Conservation (phyloP, 2,329 filamentous ascomycete genomes). For the Xylariaceae sp. region DNA sequence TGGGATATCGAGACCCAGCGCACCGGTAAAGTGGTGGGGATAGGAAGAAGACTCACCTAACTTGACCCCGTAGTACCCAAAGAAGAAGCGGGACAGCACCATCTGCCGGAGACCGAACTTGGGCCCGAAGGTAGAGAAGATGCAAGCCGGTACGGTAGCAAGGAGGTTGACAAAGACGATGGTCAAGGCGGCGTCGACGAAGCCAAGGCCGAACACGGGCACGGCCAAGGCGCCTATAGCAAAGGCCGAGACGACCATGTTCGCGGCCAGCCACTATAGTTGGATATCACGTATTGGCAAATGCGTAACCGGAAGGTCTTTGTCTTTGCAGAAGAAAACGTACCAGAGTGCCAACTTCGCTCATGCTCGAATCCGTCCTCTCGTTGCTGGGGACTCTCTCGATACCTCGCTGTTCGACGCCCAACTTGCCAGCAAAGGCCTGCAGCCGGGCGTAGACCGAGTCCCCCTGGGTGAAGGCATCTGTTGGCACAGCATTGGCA, state of each 20-base stretch:
- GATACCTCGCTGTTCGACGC: slow-evolving; percentile 70
- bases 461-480: slow-evolving; percentile 10
- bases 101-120: slow-evolving; percentile 72
- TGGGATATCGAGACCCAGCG: not conserved
- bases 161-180: slow-evolving; percentile 72
- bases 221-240: slow-evolving; percentile 67
- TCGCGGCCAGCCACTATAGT: slow-evolving; percentile 65
- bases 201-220: slow-evolving; percentile 65
- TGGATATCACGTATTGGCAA: not conserved
- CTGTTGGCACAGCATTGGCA: slow-evolving; percentile 12
- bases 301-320: not conserved
- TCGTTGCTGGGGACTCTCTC: slow-evolving; percentile 68
- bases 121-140: slow-evolving; percentile 73
- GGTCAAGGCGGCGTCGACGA: slow-evolving; percentile 65
- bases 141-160: slow-evolving; percentile 66
- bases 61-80: slow-evolving; percentile 66
- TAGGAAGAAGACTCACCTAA: slow-evolving; percentile 41
- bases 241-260: slow-evolving; percentile 72
- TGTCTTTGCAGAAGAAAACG: slow-evolving; percentile 18
- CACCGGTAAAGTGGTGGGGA: not conserved
- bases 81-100: slow-evolving; percentile 73
- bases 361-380: slow-evolving; percentile 57
- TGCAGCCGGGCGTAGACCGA: slow-evolving; percentile 40
- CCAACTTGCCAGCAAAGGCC: slow-evolving; percentile 57
- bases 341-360: slow-evolving; percentile 69